Evolutionary conservation across 176 grass and related monocot species (phyloP).

Genomic region (Otatea glauca): DNA sequence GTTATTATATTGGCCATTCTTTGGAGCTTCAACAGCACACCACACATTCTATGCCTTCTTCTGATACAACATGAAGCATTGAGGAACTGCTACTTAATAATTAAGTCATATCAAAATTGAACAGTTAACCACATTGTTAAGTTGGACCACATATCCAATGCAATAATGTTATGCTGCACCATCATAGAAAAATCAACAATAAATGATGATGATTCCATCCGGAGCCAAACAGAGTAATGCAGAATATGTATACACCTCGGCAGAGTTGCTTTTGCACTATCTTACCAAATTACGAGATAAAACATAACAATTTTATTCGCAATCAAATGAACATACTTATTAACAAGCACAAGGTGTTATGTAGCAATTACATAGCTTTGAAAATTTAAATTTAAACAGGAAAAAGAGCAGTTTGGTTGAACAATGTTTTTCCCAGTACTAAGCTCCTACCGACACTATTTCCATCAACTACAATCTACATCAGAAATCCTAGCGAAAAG

Average conservation of each 20-base stretch:
- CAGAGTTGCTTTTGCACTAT: background rate
- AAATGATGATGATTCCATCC: background rate
- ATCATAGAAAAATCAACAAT: background rate
- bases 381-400: slow-evolving; percentile 15
- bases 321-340: slow-evolving; percentile 29
- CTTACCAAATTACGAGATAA: background rate
- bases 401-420: background rate
- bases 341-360: slow-evolving; percentile 28
- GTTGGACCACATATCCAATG: background rate
- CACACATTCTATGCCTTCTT: background rate
- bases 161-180: background rate
- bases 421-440: slow-evolving; percentile 20
- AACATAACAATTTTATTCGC: background rate
- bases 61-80: background rate
- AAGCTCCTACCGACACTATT: background rate
- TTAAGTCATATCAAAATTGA: background rate
- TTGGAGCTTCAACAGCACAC: background rate
- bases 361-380: background rate
- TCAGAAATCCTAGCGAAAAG: slow-evolving; percentile 15
- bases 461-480: slow-evolving; percentile 48
- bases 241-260: background rate
- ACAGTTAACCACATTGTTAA: background rate
- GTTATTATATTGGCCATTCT: background rate
- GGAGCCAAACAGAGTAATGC: background rate
- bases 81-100: background rate